Evolutionary conservation across 495 filamentous ascomycete genomes (phyloP).

Genomic region (Pseudevernia furfuracea): DNA sequence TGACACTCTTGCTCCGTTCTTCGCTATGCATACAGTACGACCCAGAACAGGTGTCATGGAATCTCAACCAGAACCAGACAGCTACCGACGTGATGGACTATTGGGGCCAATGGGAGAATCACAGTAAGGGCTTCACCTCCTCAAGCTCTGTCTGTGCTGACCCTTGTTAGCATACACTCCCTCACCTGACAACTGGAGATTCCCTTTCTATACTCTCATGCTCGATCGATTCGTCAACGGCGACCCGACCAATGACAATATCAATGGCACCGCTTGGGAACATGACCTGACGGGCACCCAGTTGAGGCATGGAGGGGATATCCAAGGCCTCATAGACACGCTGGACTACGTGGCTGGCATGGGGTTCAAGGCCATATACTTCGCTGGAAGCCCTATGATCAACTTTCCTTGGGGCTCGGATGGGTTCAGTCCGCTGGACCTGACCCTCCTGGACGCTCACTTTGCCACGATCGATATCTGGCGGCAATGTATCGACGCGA

Average conservation of each 20-base stretch:
- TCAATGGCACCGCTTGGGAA: constrained; percentile 35
- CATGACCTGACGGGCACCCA: constrained; percentile 36
- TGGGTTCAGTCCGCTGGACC: constrained; percentile 36
- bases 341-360: constrained; percentile 38
- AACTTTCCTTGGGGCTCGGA: constrained; percentile 40
- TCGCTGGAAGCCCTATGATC: constrained; percentile 36
- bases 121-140: constrained; percentile 19
- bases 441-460: constrained; percentile 37
- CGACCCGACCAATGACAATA: constrained; percentile 36
- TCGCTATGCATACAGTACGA: constrained; percentile 17
- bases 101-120: constrained; percentile 37
- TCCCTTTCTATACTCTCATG: constrained; percentile 38
- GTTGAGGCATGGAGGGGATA: constrained; percentile 36
- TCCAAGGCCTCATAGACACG: constrained; percentile 32
- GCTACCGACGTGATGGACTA: constrained; percentile 33
- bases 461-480: constrained; percentile 35
- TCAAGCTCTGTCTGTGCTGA: not conserved
- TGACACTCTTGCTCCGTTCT: not conserved
- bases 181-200: constrained; percentile 39
- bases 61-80: constrained; percentile 36
- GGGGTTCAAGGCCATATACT: constrained; percentile 36
- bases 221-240: constrained; percentile 38
- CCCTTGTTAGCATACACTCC: constrained; percentile 28
- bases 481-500: constrained; percentile 30
- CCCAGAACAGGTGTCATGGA: constrained; percentile 33